A percentile compares a stretch with the other conserved stretches of the same genome.
Conservation (phyloP, 2,329 filamentous ascomycete genomes). For the Pseudonectria foliicola region DNA sequence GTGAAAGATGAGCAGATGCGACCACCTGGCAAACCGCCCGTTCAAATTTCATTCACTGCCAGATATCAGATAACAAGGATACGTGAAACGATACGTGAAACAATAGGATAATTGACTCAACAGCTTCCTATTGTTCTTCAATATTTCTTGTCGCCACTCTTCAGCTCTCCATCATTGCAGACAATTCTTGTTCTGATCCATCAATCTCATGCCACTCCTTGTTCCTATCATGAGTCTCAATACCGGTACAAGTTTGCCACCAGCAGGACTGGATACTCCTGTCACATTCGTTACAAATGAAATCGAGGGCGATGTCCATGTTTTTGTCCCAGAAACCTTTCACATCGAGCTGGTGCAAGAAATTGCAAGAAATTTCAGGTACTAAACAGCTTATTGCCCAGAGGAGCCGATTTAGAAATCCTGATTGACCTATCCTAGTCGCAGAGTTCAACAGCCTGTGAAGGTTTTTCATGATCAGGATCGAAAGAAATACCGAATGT, state of each 20-base stretch:
- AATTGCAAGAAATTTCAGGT: slow-evolving; percentile 22
- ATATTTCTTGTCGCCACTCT: no score
- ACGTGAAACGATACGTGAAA: no score
- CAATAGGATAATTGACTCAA: no score
- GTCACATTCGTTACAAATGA: slow-evolving; percentile 20
- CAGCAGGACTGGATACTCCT: slow-evolving; percentile 5
- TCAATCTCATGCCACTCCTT: slow-evolving; percentile 1
- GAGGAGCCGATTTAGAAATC: slow-evolving; percentile 1
- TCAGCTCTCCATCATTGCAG: background rate
- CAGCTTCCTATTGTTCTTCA: no score
- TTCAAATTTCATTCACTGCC: no score
- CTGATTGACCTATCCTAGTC: slow-evolving; percentile 5
- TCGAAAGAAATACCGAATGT: slow-evolving; percentile 20
- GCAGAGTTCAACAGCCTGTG: slow-evolving; percentile 18
- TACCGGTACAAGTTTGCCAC: no score
- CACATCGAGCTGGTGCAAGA: slow-evolving; percentile 10
- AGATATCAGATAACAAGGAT: no score
- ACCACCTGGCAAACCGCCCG: no score
- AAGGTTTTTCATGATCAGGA: slow-evolving; percentile 18
- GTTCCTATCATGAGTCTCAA: background rate
- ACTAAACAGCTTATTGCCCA: background rate
- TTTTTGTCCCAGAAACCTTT: slow-evolving; percentile 18
- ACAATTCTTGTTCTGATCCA: background rate
- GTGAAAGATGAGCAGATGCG: no score
- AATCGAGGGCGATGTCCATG: slow-evolving; percentile 17